Evolutionary conservation across 768 basidiomycete genomes (phyloP).

Genomic region (Suillus paluster): DNA sequence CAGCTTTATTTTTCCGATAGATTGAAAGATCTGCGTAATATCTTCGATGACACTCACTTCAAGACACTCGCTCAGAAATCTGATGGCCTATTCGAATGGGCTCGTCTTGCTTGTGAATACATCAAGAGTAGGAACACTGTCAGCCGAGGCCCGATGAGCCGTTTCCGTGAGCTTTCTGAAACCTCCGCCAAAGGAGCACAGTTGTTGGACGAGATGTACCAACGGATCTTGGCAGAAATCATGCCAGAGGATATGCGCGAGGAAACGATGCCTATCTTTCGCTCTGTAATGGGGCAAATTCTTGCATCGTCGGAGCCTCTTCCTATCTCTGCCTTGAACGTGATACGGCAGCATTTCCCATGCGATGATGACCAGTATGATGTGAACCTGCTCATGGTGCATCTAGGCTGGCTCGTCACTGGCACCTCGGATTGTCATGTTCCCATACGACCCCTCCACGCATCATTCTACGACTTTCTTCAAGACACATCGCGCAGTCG

Average conservation of each 20-base stretch:
- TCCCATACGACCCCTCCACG: constrained; percentile 25
- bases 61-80: not conserved
- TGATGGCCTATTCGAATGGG: constrained; percentile 13
- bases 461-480: constrained; percentile 34
- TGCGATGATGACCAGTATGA: constrained; percentile 27
- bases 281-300: constrained; percentile 1
- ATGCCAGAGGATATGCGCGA: not conserved
- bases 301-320: constrained; percentile 6
- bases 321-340: not conserved
- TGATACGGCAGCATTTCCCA: not conserved
- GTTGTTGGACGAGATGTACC: constrained; percentile 11
- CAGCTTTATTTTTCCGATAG: constrained; percentile 7
- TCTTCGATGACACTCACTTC: not conserved
- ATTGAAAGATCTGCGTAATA: not conserved
- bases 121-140: constrained; percentile 1
- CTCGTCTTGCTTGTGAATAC: constrained; percentile 14
- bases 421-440: not conserved
- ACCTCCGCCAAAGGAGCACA: not conserved
- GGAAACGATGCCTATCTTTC: constrained; percentile 2
- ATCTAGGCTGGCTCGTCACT: constrained; percentile 8
- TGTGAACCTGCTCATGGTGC: not conserved
- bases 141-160: not conserved
- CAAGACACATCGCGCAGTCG: constrained; percentile 12
- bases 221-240: constrained; percentile 3
- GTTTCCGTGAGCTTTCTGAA: not conserved